phyloP scores from a whole-genome alignment of 208 protist species.

The Leishmania guyanensis region DNA sequence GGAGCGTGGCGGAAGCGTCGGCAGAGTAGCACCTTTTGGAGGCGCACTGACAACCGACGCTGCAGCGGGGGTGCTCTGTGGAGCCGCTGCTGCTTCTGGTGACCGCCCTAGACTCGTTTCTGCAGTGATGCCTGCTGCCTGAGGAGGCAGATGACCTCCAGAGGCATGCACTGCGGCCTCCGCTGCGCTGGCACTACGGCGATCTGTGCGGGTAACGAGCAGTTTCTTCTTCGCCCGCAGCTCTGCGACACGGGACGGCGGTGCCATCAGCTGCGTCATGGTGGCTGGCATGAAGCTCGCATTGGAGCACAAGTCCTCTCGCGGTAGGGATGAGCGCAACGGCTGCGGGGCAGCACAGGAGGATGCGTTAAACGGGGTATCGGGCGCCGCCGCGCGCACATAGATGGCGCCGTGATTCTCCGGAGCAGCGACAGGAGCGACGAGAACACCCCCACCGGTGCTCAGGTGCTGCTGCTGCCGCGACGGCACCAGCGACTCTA shows the following conservation, averaged over 20 bases:
- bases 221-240: slow-evolving; percentile 42
- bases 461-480: slow-evolving; percentile 31
- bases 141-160: too few relatives aligned
- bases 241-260: slow-evolving; percentile 39
- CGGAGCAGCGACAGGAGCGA: background rate
- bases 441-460: background rate
- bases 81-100: background rate
- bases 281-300: slow-evolving; percentile 37
- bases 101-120: background rate
- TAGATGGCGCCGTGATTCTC: background rate
- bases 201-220: slow-evolving; percentile 44
- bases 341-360: slow-evolving; percentile 3
- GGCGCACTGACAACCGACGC: too few relatives aligned
- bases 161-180: background rate
- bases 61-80: background rate
- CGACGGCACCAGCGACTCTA: slow-evolving; percentile 21
- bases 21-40: background rate
- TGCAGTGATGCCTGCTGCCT: background rate
- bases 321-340: background rate
- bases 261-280: slow-evolving; percentile 49
- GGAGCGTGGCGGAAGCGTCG: background rate
- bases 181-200: slow-evolving; percentile 12
- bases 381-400: background rate
- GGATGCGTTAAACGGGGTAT: background rate
- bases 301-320: slow-evolving; percentile 12